Evolutionary conservation across 2,329 filamentous ascomycete species (phyloP), one percentile per base, ranked within the genome.

Genomic region (Stromatinia cepivora): DNA sequence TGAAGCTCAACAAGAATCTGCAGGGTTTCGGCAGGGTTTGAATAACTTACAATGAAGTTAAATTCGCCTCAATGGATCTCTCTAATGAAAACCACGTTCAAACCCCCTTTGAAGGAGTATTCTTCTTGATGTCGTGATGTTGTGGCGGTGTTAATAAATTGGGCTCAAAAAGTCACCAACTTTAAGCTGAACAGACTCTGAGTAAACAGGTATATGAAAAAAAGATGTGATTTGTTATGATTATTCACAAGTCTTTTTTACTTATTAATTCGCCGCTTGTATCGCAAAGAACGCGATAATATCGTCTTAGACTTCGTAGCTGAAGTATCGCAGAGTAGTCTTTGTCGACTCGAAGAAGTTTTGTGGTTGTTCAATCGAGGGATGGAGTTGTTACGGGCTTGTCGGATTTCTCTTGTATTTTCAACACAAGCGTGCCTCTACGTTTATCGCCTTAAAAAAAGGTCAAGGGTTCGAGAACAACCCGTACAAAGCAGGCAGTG

Each of bases 361-460:
- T 57, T 25, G 52, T 66, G 36, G 45, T 63, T 63, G 42, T 46
- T 28, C 39, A 53, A 28, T 66, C 53, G 53, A 58, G 66, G 66
- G 57, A 63, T 68, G 45, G 50, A 53, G 45, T 57, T 67, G 57
- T 68, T 54, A 61, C 45, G 48, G 66, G 46, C 36, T 46, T 28
- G 46, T 68, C 57, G 66, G 66, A 63, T 68, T 67, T 39, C 34
- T 53, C 54, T 67, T 54, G 46, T 68, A 48, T 68, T 68, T 62
- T 63, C 25, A 53, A 54, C 66, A 68, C 62, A 57, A 57, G 57
- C 66, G 66, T 31, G 17, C 52, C 50, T 46, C 34, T 45, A 61
- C 66, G 66, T 68, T 63, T 68, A 68, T 68, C 45, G 46, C 66
- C 56, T 42, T 31, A n/a, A 34, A 39, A 48, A 58, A 48, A 48